These are phyloP conservation scores for Cupressus sempervirens DNA, from an alignment of 75 land plant species.

Conservation along the genomic window DNA sequence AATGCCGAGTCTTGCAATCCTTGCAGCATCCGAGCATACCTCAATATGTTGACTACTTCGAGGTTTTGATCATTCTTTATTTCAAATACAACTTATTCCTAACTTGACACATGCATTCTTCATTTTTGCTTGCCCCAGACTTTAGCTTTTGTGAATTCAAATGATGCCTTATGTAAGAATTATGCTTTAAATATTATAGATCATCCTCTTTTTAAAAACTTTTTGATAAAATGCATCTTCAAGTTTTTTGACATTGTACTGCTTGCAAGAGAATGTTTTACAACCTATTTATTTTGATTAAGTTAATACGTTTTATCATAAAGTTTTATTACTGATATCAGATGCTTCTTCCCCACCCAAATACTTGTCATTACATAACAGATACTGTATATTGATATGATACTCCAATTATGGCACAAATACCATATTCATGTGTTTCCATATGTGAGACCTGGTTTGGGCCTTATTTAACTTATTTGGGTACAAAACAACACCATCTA, in stretches of 20 bases:
- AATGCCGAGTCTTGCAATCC: constrained; percentile 42
- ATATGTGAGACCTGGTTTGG: too few species aligned
- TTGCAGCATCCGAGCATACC: constrained; percentile 42
- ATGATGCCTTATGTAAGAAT: not conserved
- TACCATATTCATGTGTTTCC: too few species aligned
- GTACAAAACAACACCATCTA: too few species aligned
- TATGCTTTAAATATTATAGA: not conserved
- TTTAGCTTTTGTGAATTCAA: not conserved
- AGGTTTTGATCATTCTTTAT: constrained; percentile 17
- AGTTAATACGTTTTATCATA: too few species aligned
- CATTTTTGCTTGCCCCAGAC: not conserved
- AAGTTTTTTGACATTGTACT: not conserved
- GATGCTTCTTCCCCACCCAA: too few species aligned
- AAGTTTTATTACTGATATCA: too few species aligned
- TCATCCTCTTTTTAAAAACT: not conserved
- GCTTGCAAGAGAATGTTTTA: not conserved
- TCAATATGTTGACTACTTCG: constrained; percentile 44
- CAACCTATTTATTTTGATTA: not conserved
- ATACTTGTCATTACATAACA: too few species aligned
- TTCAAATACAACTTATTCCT: not conserved
- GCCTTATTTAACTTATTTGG: too few species aligned
- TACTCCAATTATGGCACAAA: too few species aligned
- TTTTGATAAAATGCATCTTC: not conserved
- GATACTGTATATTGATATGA: too few species aligned
- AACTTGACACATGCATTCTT: not conserved